Conservation (phyloP, 495 filamentous ascomycete genomes). For the Podospora bellae-mahoneyi region DNA sequence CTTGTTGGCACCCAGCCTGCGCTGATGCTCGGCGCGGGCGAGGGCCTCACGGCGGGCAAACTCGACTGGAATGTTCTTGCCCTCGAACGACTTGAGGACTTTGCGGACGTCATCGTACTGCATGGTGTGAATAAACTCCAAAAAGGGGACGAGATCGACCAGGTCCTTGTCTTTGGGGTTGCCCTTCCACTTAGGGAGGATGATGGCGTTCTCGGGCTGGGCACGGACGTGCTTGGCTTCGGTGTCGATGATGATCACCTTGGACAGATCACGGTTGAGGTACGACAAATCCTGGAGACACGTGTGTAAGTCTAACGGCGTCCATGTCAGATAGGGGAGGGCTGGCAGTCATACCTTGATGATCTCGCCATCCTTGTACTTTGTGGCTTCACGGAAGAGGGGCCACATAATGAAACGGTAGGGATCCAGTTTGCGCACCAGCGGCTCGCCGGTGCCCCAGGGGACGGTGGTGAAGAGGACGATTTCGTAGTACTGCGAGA, state of each 20-base stretch:
- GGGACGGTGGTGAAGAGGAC: constrained; percentile 90
- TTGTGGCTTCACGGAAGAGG: constrained; percentile 88
- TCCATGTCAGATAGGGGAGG: neutral
- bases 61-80: constrained; percentile 78
- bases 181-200: constrained; percentile 86
- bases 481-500: constrained; percentile 95
- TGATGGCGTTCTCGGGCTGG: constrained; percentile 92
- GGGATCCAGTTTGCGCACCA: constrained; percentile 92
- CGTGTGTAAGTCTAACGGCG: constrained; percentile 13
- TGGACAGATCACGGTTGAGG: constrained; percentile 90
- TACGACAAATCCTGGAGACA: constrained; percentile 78
- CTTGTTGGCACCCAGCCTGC: constrained; percentile 67
- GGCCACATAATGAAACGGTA: constrained; percentile 95
- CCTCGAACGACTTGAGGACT: constrained; percentile 83
- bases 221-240: constrained; percentile 70
- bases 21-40: constrained; percentile 74
- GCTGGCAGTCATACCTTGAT: constrained; percentile 67
- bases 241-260: constrained; percentile 90
- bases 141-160: constrained; percentile 85
- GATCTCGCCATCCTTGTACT: constrained; percentile 92
- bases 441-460: constrained; percentile 73
- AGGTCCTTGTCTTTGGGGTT: constrained; percentile 76
- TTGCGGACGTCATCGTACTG: constrained; percentile 77
- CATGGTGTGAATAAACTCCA: constrained; percentile 96
- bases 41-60: constrained; percentile 85